Base-by-base conservation (phyloP, 176 grass and related monocot species). In the Cenchrus americanus region DNA sequence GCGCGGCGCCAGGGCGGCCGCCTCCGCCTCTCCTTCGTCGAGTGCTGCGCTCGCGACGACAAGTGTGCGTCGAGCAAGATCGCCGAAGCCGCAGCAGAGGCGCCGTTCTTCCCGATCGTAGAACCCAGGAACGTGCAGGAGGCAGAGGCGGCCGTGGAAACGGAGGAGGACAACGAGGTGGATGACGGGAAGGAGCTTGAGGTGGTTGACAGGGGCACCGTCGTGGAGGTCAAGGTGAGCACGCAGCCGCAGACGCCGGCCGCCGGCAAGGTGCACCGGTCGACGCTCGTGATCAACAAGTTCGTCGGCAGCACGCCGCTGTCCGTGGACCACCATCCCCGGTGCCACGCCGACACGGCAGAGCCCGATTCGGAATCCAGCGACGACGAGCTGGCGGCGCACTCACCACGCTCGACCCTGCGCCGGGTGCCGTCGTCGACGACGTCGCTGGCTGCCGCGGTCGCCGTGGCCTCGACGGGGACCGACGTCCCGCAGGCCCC, bases 201-300 rank as follows among this genome's bases (percentile, higher is more conserved):
- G 87, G 97, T 99, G 49, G 89, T 99, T 42, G 97, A 96, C 78
- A 89, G 97, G 61, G 91, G 97, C 26, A 99, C 93, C 4, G 88
- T 99, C 5, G 88, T 99, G 12, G 97, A 96, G 84, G 93, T 99
- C 12, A 99, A 96, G 81, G 97, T 99, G 53, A 99, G 91, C 89
- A 89, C 91, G 42, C 97, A 99, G 80, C 90, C 85, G 9, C 93
- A 92, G 85, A 63, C 78, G 47, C 75, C 63, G 50, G 21, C 82
- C 15, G 77, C 88, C 43, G 88, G 62, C 79, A 95, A 92, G 34
- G 87, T 89, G 52, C 93, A 91, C 65, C 91, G 93, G 10, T 99
- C 93, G 6, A 92, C 88, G 55, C 80, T 99, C 55, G 91, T 99
- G 30, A 96, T 99, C 89, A 99, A 99, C 87, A 99, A 99, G 88